Base-by-base conservation (phyloP, 192 early-diverging fungal genomes). In the Kickxella alabastrina region DNA sequence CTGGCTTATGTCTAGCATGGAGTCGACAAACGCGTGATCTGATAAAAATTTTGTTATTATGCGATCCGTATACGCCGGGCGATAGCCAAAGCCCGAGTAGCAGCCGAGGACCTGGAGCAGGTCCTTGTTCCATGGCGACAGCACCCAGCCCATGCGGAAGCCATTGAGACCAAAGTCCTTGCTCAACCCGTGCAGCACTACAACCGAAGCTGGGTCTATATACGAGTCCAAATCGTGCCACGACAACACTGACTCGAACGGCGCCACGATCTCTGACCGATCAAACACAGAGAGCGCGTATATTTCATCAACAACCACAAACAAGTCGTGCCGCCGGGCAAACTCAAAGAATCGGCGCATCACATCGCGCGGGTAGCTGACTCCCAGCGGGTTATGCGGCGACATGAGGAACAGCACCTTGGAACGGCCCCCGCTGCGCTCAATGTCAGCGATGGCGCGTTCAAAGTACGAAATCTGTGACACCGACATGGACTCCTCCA, bases 151-250 rank as follows among this genome's bases (percentile, higher is more conserved):
- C 40, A 83, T 65, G 32, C 89, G 83, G 54, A 86, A 73, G 4
- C 90, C 90, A 56, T 86, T 87, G 27, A 87, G 61, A 15, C 81
- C 75, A 78, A 94, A 92, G 65, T 90, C 92, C 68, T 94, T 94
- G 54, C 85, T 87, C 49, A 94, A 59, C 15, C 85, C 82, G 65
- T 90, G 92, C 22, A 91, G 51, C 21, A 92, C 78, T 43, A 91
- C 82, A 12, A 87, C 75, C 19, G 76, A 49, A 0, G 72, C 49
- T 32, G 84, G 84, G 42, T 87, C 85, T 31, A 85, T 85, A 37
- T 79, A 74, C 2, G 75, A 35, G 31, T 71, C 73, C 36, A 91
- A 46, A 43, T 85, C 76, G 4, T 54, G 42, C 43, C 84, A 51
- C 29, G 80, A 74, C 23, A 87, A 64, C 2, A 86, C 75, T 4